Percentiles rank a stretch among this genome's conserved stretches.
These are phyloP conservation scores for Panaeolus cyanescens DNA, from an alignment of 768 basidiomycete species.

Conservation along the genomic window DNA sequence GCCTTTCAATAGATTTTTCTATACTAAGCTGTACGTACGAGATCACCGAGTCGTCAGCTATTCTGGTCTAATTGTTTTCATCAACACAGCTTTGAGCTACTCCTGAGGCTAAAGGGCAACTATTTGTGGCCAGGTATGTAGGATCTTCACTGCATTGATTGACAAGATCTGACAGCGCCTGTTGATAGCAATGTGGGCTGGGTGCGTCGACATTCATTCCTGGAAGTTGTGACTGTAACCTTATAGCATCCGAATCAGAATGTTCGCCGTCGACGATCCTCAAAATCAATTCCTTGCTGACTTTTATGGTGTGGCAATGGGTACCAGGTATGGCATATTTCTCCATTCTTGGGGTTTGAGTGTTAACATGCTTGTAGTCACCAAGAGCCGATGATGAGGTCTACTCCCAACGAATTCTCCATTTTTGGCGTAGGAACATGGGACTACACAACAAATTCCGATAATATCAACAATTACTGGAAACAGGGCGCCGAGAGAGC, in stretches of 20 bases:
- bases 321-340: slow-evolving; percentile 47
- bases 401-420: slow-evolving; percentile 66
- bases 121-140: slow-evolving; percentile 67
- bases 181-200: slow-evolving; percentile 43
- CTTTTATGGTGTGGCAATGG: slow-evolving; percentile 69
- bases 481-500: slow-evolving; percentile 59
- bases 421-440: slow-evolving; percentile 58
- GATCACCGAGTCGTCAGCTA: background rate
- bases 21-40: slow-evolving; percentile 48
- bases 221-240: background rate
- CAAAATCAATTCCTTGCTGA: slow-evolving; percentile 66
- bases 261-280: slow-evolving; percentile 50
- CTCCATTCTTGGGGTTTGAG: background rate
- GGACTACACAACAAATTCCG: slow-evolving; percentile 61
- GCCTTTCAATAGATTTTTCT: slow-evolving; percentile 66
- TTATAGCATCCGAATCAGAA: background rate
- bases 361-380: slow-evolving; percentile 37
- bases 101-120: slow-evolving; percentile 69
- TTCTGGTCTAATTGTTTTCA: slow-evolving; percentile 1
- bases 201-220: slow-evolving; percentile 23
- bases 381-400: slow-evolving; percentile 77
- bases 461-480: slow-evolving; percentile 64
- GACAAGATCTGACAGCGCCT: background rate
- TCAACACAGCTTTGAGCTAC: slow-evolving; percentile 56
- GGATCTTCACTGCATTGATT: background rate